Evolutionary conservation across 139 green algal species (phyloP).

Genomic region (Haematococcus lacustris): DNA sequence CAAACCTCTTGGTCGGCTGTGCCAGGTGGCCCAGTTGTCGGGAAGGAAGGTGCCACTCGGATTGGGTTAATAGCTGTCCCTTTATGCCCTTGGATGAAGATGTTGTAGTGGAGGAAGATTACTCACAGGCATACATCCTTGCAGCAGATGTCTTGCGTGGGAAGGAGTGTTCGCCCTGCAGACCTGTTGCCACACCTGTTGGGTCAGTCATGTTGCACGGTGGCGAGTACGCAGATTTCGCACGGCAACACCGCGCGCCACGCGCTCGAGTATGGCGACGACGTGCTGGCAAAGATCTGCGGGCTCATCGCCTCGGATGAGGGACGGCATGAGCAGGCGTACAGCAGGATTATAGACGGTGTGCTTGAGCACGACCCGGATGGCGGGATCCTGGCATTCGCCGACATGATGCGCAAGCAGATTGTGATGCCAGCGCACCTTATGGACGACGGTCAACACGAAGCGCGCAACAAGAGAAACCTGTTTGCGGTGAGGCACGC

Average conservation of each 20-base stretch:
- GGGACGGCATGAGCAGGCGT: slow-evolving; percentile 91
- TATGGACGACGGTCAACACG: slow-evolving; percentile 89
- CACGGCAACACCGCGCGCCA: slow-evolving; percentile 92
- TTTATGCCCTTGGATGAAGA: too few species aligned
- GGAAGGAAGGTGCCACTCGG: too few species aligned
- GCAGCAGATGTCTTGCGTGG: too few species aligned
- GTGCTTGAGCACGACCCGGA: slow-evolving; percentile 83
- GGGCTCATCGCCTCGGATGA: slow-evolving; percentile 90
- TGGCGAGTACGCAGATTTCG: slow-evolving; percentile 73
- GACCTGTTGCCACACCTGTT: too few species aligned
- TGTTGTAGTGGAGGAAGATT: too few species aligned
- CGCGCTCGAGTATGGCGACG: slow-evolving; percentile 82
- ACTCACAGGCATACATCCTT: too few species aligned
- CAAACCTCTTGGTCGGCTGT: too few species aligned
- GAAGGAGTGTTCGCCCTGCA: too few species aligned
- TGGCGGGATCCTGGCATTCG: slow-evolving; percentile 85
- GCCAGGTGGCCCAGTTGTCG: too few species aligned
- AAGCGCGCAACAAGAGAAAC: slow-evolving; percentile 51
- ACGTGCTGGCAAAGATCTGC: slow-evolving; percentile 82
- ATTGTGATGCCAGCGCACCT: slow-evolving; percentile 98
- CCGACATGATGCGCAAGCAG: slow-evolving; percentile 98
- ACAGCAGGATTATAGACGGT: slow-evolving; percentile 83
- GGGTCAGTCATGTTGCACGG: too few species aligned
- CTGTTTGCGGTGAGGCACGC: slow-evolving; percentile 71
- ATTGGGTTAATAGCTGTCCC: too few species aligned